Base-by-base conservation (phyloP, 495 filamentous ascomycete species). In the Lophiotrema nucula region DNA sequence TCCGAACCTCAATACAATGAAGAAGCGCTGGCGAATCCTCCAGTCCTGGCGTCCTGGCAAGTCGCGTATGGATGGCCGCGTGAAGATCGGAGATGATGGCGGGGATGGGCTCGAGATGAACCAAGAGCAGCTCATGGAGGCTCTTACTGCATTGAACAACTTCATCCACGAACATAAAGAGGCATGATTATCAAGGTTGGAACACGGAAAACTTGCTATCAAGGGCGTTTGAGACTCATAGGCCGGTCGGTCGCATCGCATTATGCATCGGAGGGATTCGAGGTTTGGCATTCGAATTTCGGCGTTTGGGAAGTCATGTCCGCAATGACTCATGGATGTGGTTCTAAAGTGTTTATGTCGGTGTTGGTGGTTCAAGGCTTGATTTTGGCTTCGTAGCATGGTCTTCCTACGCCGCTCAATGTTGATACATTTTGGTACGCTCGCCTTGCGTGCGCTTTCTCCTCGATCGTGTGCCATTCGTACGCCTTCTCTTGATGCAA, bases 141-240 rank as follows among this genome's bases (percentile, higher is more conserved):
- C 53, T 16, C 31, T 66, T 33, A 62, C 53, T 11, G 62, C 58
- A 13, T 24, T 66, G 52, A 61, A 66, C 38, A 61, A 62, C 44
- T 66, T 66, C 33, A 66, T 66, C 44, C 53, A 66, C 31, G 57
- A 66, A 25, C 41, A 47, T 25, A 57, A 50, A 37, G 62, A 66
- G 31, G 35, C 18, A n/a, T 56, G 23, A n/a, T n/a, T n/a, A n/a
- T n/a, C n/a, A 33, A 26, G 2, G 46, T 47, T 18, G 18, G 12
- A 18, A 11, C 27, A 12, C 13, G 18, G 12, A 45, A 8, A 5
- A 22, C 21, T 23, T 18, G 21, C 25, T 37, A 21, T 23, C 19
- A 23, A 45, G 13, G 15, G 42, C 42, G 42, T 45, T 8, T 13
- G 42, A 24, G 16, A 22, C 11, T 11, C 42, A 23, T 41, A n/a